Percentiles rank a stretch among this genome's conserved stretches.
phyloP scores from a whole-genome alignment of 1,284 basidiomycete genomes.

The Boletus sp. region DNA sequence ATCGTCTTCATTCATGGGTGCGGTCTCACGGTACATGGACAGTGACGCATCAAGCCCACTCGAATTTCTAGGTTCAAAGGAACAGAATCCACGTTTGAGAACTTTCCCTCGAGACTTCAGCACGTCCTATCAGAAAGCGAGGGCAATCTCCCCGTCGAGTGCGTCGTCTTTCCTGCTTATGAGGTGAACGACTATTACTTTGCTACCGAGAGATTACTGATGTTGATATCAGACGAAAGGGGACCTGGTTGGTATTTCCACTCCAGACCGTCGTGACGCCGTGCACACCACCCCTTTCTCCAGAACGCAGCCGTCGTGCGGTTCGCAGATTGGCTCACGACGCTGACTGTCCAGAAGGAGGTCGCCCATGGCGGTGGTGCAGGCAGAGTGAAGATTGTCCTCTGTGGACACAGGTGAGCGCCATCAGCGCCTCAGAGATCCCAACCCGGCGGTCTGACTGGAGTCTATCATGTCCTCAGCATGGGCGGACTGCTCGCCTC shows the following conservation, averaged over 20 bases:
- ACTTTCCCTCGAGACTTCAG: constrained; percentile 76
- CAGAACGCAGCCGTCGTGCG: constrained; percentile 80
- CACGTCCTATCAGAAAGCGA: constrained; percentile 73
- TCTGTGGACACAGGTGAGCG: constrained; percentile 90
- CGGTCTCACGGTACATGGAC: constrained; percentile 24
- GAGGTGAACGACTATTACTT: constrained; percentile 56
- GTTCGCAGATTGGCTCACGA: constrained; percentile 90
- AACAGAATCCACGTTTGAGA: constrained; percentile 75
- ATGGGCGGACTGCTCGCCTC: constrained; percentile 92
- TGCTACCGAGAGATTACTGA: constrained; percentile 20
- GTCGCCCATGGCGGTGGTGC: constrained; percentile 73
- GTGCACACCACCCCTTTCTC: constrained; percentile 7
- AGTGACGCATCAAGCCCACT: constrained; percentile 12
- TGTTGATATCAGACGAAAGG: constrained; percentile 69
- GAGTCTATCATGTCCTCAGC: constrained; percentile 50
- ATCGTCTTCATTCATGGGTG: constrained; percentile 71
- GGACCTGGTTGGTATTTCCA: constrained; percentile 65
- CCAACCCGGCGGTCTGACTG: constrained; percentile 1
- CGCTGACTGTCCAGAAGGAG: constrained; percentile 78
- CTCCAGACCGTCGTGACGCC: constrained; percentile 2
- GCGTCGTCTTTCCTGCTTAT: constrained; percentile 86
- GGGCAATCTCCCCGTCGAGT: constrained; percentile 62
- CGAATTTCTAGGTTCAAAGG: constrained; percentile 61
- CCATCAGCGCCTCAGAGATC: background rate
- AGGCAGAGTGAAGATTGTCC: constrained; percentile 78